Evolutionary conservation across 441 rosid species (phyloP), one percentile per base, ranked within the genome.

Genomic region (Eutrema salsugineum): DNA sequence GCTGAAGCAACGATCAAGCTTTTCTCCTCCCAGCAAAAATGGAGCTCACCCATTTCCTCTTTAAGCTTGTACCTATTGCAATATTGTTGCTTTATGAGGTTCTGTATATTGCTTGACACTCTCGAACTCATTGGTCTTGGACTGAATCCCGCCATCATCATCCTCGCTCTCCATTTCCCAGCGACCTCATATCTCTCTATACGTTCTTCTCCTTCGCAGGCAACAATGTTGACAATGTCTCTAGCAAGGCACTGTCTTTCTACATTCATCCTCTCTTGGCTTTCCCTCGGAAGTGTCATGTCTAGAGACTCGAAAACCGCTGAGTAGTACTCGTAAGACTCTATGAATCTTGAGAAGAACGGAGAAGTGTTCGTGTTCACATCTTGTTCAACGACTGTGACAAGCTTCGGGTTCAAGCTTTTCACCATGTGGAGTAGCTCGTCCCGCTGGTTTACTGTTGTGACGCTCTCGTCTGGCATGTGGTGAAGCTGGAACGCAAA

Each of bases 391-490:
- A 95, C 94, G 1, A 95, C 88, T 22, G 98, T 95, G 28, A 95
- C 97, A 0, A 95, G 97, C 73, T 95, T 93, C 1, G 99, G 99
- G 68, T 85, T 87, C 30, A 95, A 67, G 81, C 91, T 83, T 88
- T 88, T 93, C 6, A 88, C 92, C 97, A 91, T 87, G 72, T 85
- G 88, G 54, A 95, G 98, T 8, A 95, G 94, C 82, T 86, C 94
- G 81, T 95, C 99, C 33, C 99, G 83, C 82, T 84, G 88, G 46
- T 95, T 95, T 22, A 87, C 87, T 1, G 92, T 91, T 27, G 99
- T 91, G 43, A 95, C 99, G 53, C 99, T 95, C 83, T 95, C 99
- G 53, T 95, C 99, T 5, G 99, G 99, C 97, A 96, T 93, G 85
- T 96, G 99, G 80, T 96, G 99, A 62, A 96, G 97, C 73, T 88